Percentiles rank a stretch among this genome's conserved stretches.
phyloP scores from a whole-genome alignment of 305 asterid species.

The Fraxinus ornus region DNA sequence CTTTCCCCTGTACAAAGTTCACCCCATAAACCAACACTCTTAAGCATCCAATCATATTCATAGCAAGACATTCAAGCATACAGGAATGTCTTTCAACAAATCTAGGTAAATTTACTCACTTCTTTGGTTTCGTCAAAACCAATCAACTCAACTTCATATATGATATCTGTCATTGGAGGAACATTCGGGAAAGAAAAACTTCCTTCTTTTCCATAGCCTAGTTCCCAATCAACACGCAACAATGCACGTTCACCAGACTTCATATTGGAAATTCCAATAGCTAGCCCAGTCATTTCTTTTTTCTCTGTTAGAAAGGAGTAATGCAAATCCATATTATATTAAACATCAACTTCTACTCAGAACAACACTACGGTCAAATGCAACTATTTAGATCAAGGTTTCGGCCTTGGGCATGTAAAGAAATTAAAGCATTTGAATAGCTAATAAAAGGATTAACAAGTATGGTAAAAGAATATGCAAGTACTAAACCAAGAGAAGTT shows the following conservation, averaged over 20 bases:
- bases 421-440: not conserved
- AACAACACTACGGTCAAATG: slow-evolving; percentile 2
- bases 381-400: not conserved
- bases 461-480: slow-evolving; percentile 2
- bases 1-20: slow-evolving; percentile 64
- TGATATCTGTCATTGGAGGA: slow-evolving; percentile 82
- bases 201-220: slow-evolving; percentile 96
- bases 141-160: slow-evolving; percentile 88
- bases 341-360: not conserved
- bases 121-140: slow-evolving; percentile 97
- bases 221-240: slow-evolving; percentile 81
- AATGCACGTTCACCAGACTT: slow-evolving; percentile 89
- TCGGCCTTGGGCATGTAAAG: not conserved
- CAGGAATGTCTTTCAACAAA: slow-evolving; percentile 10
- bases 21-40: slow-evolving; percentile 20
- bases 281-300: slow-evolving; percentile 79
- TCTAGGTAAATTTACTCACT: slow-evolving; percentile 43
- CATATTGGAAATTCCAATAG: slow-evolving; percentile 82
- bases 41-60: slow-evolving; percentile 5
- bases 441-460: slow-evolving; percentile 5
- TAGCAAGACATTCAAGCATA: slow-evolving; percentile 6
- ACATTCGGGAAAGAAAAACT: slow-evolving; percentile 98
- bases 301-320: slow-evolving; percentile 62
- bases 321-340: slow-evolving; percentile 17
- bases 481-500: slow-evolving; percentile 10